phyloP scores from a whole-genome alignment of 257 asterid species.

The Eucommia ulmoides region DNA sequence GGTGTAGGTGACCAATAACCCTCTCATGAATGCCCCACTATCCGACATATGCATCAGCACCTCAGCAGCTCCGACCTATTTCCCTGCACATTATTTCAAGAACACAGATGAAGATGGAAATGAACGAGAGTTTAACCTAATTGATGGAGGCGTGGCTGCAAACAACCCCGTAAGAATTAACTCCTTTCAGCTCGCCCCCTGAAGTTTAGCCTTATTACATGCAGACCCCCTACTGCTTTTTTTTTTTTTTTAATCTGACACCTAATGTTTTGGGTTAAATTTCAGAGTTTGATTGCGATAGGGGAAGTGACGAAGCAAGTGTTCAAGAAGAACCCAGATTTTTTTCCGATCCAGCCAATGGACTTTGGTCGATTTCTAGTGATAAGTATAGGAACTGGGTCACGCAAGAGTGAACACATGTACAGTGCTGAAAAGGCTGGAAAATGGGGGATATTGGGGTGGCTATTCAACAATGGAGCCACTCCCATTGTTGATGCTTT shows the following conservation, averaged over 20 bases:
- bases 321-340: constrained; percentile 20
- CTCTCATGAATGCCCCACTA: constrained; percentile 28
- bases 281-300: constrained; percentile 44
- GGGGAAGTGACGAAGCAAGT: constrained; percentile 32
- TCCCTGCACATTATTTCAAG: constrained; percentile 35
- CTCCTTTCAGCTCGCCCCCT: neutral
- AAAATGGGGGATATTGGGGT: constrained; percentile 47
- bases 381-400: constrained; percentile 51
- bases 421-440: constrained; percentile 29
- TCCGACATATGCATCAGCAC: constrained; percentile 65
- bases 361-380: constrained; percentile 38
- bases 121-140: constrained; percentile 28
- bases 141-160: constrained; percentile 61
- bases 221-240: too few species aligned
- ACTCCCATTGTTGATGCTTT: constrained; percentile 29
- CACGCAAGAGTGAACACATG: constrained; percentile 20
- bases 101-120: constrained; percentile 20
- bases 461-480: constrained; percentile 23
- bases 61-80: too few species aligned
- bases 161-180: constrained; percentile 41
- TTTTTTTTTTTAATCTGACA: too few species aligned
- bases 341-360: constrained; percentile 25
- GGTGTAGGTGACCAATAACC: constrained; percentile 16
- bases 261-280: neutral
- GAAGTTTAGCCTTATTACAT: too few species aligned